A percentile compares a stretch with the other conserved stretches of the same genome.
Conservation (phyloP, 2,329 filamentous ascomycete species). For the Hypoxylon sp. region DNA sequence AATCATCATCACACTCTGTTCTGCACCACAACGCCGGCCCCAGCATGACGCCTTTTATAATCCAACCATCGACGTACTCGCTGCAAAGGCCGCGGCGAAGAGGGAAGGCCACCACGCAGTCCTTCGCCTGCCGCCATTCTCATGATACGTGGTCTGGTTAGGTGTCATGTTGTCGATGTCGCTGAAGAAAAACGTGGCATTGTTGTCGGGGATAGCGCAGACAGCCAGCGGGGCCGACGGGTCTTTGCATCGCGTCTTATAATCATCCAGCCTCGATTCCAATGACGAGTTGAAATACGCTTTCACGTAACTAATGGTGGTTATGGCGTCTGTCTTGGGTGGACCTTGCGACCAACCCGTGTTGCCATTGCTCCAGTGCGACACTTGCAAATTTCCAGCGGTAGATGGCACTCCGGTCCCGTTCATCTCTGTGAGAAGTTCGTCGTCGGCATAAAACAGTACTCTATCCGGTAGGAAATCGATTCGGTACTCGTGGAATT, state of each 20-base stretch:
- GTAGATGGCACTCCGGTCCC: conserved; percentile 68
- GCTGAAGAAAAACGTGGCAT: conserved; percentile 63
- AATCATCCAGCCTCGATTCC: conserved; percentile 55
- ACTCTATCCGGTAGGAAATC: conserved; percentile 76
- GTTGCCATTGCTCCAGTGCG: conserved; percentile 85
- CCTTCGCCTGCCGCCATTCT: conserved; percentile 19
- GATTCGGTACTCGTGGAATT: conserved; percentile 83
- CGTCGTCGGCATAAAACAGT: conserved; percentile 76
- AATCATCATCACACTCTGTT: conserved; percentile 14
- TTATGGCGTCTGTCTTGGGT: conserved; percentile 69
- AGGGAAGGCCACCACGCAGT: conserved; percentile 21
- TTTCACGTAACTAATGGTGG: conserved; percentile 78
- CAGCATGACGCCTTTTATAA: conserved; percentile 19
- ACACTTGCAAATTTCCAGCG: conserved; percentile 76
- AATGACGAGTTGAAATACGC: conserved; percentile 82
- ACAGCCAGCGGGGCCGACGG: conserved; percentile 55
- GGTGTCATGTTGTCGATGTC: conserved; percentile 59
- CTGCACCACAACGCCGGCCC: not conserved
- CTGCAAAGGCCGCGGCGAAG: conserved; percentile 18
- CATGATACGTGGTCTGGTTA: conserved; percentile 60
- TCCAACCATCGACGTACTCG: conserved; percentile 26
- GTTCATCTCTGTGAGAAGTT: conserved; percentile 67
- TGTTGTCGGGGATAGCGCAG: conserved; percentile 64
- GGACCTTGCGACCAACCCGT: conserved; percentile 78
- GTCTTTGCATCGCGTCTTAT: conserved; percentile 57